phyloP scores from a whole-genome alignment of 2,329 filamentous ascomycete species.

The Hypoxylon sp. region DNA sequence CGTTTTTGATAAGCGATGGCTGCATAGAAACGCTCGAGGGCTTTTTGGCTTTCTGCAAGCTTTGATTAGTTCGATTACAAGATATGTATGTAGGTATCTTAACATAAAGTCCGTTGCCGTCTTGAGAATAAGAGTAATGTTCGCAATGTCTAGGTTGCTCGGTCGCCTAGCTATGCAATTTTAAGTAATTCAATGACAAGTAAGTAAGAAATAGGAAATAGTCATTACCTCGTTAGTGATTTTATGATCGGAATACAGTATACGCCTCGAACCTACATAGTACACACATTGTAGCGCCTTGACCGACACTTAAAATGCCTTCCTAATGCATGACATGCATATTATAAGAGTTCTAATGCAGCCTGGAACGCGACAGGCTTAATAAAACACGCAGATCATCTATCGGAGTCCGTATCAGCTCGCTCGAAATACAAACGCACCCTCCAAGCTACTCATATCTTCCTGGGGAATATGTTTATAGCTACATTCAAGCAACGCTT shows the following conservation, averaged over 20 bases:
- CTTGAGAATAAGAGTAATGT: no score
- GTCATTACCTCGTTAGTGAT: no score
- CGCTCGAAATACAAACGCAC: no score
- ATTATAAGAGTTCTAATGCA: conserved; percentile 1
- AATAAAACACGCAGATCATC: neutral
- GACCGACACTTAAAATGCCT: conserved; percentile 12
- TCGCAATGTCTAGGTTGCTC: no score
- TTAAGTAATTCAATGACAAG: no score
- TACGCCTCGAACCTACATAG: no score
- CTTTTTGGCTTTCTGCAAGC: neutral
- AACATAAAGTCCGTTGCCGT: no score
- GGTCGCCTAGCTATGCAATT: no score
- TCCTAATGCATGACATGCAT: no score
- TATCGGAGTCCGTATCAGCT: neutral
- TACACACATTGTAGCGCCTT: neutral
- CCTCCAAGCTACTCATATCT: conserved; percentile 2
- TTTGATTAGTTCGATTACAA: conserved; percentile 19
- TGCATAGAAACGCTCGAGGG: conserved; percentile 11
- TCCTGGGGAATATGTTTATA: conserved; percentile 12
- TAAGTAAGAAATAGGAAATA: no score
- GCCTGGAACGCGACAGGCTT: neutral
- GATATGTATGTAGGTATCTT: no score
- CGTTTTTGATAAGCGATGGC: conserved; percentile 10
- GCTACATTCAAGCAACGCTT: conserved; percentile 3
- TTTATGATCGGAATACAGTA: no score